Conservation (phyloP, 2,329 filamentous ascomycete species). For the Daldinia eschscholtzii region DNA sequence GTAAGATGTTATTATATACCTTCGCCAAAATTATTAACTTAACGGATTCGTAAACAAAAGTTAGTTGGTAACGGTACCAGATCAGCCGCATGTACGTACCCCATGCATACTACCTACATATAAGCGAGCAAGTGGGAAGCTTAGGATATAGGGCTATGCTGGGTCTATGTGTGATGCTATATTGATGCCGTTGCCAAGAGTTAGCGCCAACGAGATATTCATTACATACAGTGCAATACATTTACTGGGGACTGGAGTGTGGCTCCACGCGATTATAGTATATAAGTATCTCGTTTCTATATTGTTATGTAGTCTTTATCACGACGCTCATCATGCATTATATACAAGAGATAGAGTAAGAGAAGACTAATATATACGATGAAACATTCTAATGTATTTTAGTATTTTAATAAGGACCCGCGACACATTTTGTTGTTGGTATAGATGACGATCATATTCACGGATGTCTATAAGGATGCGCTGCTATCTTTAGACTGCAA, state of each 20-base stretch:
- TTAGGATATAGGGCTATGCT: constrained; percentile 1
- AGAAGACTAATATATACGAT: background rate
- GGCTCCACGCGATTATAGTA: background rate
- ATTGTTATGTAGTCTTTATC: background rate
- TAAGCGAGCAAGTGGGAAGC: background rate
- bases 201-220: background rate
- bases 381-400: background rate
- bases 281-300: background rate
- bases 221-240: background rate
- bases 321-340: background rate
- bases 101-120: constrained; percentile 25
- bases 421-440: background rate
- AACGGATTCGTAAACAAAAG: background rate
- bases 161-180: constrained; percentile 4
- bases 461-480: background rate
- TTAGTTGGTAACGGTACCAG: background rate
- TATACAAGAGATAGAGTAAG: background rate
- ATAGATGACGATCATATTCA: background rate
- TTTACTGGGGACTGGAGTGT: background rate
- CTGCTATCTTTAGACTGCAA: background rate
- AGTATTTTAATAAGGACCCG: background rate
- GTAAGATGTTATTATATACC: background rate
- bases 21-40: background rate
- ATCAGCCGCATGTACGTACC: constrained; percentile 29
- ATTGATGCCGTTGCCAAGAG: constrained; percentile 9